Base-by-base conservation (phyloP, 176 grass and related monocot species). In the Raddia distichophylla region DNA sequence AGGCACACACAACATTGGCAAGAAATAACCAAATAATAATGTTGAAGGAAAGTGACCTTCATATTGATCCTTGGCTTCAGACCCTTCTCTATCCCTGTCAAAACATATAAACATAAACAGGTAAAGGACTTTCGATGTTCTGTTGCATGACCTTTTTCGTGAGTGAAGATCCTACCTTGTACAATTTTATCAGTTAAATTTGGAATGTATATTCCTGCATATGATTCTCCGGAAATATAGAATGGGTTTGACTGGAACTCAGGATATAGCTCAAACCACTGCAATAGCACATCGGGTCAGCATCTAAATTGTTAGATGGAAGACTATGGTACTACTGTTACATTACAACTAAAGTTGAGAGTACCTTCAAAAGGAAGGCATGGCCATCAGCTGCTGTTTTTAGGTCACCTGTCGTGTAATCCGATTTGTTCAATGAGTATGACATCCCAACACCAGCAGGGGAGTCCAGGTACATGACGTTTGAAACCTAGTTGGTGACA, bases 211-310 rank as follows among this genome's bases (percentile, higher is more conserved):
- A 93, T 43, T 32, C 95, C 95, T 80, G 86, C 92, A 76, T 91
- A 98, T 43, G 95, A 98, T 63, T 98, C 92, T 32, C 95, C 95
- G 1, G 95, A 77, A 46, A 98, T 89, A 83, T 98, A 98, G 53
- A 98, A 98, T 0, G 88, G 78, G 53, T 98, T 98, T 0, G 68
- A 75, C 73, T 86, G 85, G 68, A 94, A 91, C 80, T 94, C 84
- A 0, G 86, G 88, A 67, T 94, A 98, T 67, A 89, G 66, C 50
- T 93, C 67, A 27, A 93, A 94, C 95, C 95, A 98, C 95, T 94
- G 86, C 66, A 65, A 57, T 12, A 60, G 54, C 9, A 32, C 32
- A 10, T 79, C 47, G 80, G 88, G 32, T 55, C 19, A 71, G 45
- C 37, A 54, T 34, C 5, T 72, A 27, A 47, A 34, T 72, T n/a